Evolutionary conservation across 768 basidiomycete species (phyloP), one percentile per base, ranked within the genome.

Genomic region (Scleroderma citrinum): DNA sequence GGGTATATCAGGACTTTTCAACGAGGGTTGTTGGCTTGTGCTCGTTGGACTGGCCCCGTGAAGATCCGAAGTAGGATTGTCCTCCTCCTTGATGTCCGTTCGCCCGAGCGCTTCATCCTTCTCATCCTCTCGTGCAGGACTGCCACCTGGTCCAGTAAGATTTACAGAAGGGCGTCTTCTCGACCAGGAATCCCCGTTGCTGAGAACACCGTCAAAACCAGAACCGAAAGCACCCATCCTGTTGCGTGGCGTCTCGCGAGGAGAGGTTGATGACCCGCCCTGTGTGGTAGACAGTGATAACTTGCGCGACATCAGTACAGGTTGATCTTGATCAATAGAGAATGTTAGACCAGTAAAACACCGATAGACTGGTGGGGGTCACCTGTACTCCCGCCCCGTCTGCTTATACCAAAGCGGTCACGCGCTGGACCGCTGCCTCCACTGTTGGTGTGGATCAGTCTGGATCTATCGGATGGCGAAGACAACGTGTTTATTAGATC

Each of bases 331-430:
- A 50, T 44, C 53, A 47, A 54, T 52, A 42, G 21, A 44, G 20
- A 34, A 50, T 31, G 26, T 60, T 20, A 58, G 53, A 7, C 36
- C 41, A 23, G 45, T 38, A 38, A 37, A 31, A 42, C 36, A 38
- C 16, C 12, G 21, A 46, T 10, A 14, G 46, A 7, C 30, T 32
- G 46, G 12, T 44, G 17, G 19, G 20, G 47, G 37, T 61, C 66
- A 85, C 85, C 88, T 71, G 79, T 72, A 56, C 84, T 83, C 49
- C 88, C 85, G 63, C 82, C 77, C 57, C 83, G 79, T 60, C 85
- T 70, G 57, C 69, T 29, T 5, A 4, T 69, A 26, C 82, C 78
- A 56, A 85, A 84, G 45, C 85, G 72, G 59, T 87, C 84, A 50
- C 85, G 74, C 60, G 85, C 68, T 49, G 86, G 79, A 68, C 81